Evolutionary conservation across 768 basidiomycete genomes (phyloP).

Genomic region (Suillus brevipes): DNA sequence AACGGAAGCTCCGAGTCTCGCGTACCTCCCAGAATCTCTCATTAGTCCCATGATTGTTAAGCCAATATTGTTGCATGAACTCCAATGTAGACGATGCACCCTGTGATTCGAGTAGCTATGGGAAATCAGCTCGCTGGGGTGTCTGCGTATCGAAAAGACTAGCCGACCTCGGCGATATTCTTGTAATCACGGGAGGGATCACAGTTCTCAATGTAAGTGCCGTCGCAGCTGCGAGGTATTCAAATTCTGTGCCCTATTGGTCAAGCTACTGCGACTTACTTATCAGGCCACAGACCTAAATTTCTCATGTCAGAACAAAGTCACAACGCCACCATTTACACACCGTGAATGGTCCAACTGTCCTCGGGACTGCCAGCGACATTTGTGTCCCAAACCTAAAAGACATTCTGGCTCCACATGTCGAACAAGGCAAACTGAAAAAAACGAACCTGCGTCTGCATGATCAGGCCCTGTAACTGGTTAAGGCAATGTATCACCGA

Average conservation of each 20-base stretch:
- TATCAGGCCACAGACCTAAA: slow-evolving; percentile 68
- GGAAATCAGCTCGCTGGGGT: background rate
- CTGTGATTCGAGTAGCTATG: slow-evolving; percentile 55
- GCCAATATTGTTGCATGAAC: slow-evolving; percentile 66
- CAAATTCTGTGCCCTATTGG: background rate
- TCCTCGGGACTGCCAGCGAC: slow-evolving; percentile 60
- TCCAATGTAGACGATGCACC: slow-evolving; percentile 58
- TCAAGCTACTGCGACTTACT: slow-evolving; percentile 36
- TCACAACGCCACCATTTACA: slow-evolving; percentile 18
- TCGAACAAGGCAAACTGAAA: slow-evolving; percentile 2
- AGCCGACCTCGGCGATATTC: slow-evolving; percentile 40
- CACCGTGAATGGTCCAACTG: slow-evolving; percentile 78
- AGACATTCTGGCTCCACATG: background rate
- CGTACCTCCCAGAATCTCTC: slow-evolving; percentile 71
- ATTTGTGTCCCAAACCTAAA: slow-evolving; percentile 72
- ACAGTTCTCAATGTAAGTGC: slow-evolving; percentile 34
- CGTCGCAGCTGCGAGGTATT: slow-evolving; percentile 51
- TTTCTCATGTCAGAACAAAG: slow-evolving; percentile 1
- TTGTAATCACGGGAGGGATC: slow-evolving; percentile 48
- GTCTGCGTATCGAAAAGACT: background rate
- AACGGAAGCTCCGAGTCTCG: background rate
- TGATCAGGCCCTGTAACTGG: slow-evolving; percentile 50
- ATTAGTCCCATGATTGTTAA: slow-evolving; percentile 57
- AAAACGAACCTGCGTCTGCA: slow-evolving; percentile 54
- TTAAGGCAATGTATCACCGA: background rate